Base-by-base conservation (phyloP, 441 rosid species). In the Populus trichocarpa region DNA sequence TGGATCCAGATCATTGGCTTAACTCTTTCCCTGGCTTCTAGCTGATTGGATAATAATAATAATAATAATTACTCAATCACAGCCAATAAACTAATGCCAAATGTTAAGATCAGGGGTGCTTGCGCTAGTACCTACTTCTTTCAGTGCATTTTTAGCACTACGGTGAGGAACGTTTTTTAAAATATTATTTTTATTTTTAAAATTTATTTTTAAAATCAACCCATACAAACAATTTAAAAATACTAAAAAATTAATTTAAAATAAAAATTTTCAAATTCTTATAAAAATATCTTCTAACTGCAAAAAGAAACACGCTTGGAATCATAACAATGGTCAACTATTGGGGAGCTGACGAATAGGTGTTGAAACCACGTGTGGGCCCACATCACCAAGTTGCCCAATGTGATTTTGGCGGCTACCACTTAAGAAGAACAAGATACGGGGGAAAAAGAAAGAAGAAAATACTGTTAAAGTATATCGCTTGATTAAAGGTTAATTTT, bases 261-360 rank as follows among this genome's bases (percentile, higher is more conserved):
- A 38, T 38, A 38, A 38, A 38, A 38, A 10, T 0, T 9, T 38
- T 0, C 25, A 38, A 38, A 38, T 38, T 10, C 46, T 10, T 38
- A 10, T 38, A 38, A 38, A 38, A 38, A 38, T 38, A 38, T 38
- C 46, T 38, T 0, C 46, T 38, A 2, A 10, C 46, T 9, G 13
- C 13, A 38, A 38, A 38, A 38, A 38, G 46, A 38, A 9, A 38
- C 46, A 38, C 46, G 46, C 46, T 38, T 38, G 46, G 46, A 38
- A 38, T 10, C 46, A 2, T 38, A 38, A 50, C 88, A 22, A 86
- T 66, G 77, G 80, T 73, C 84, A 86, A 84, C 80, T 74, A 81
- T 88, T 81, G 16, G 84, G 86, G 83, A 86, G 72, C 86, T 74
- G 90, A 79, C 88, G 87, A 88, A 89, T 90, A 71, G 28, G 84